phyloP scores from a whole-genome alignment of 352 stramenopile species.

The Elongisporangium prolatum region DNA sequence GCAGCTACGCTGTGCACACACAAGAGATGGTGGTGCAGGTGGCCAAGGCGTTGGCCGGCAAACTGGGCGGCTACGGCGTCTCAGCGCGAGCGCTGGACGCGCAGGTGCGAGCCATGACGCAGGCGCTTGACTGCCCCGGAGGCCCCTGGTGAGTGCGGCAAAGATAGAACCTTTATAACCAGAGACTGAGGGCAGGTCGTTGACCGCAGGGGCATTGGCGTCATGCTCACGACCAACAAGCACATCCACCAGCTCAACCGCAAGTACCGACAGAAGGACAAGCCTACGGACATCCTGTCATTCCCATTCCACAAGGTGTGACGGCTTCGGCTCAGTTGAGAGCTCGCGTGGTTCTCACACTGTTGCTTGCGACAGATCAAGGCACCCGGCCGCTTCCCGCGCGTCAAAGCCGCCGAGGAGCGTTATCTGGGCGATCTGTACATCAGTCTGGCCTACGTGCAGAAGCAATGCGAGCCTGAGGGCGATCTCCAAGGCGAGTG shows the following conservation, averaged over 20 bases:
- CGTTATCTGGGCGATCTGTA: slow-evolving; percentile 83
- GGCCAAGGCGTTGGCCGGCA: slow-evolving; percentile 39
- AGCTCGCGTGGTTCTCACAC: not conserved
- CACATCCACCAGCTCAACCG: slow-evolving; percentile 77
- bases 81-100: slow-evolving; percentile 40
- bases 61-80: slow-evolving; percentile 30
- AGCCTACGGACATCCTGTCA: slow-evolving; percentile 77
- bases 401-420: slow-evolving; percentile 40
- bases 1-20: not conserved
- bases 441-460: slow-evolving; percentile 78
- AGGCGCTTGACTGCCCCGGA: slow-evolving; percentile 46
- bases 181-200: slow-evolving; percentile 1
- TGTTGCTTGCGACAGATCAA: slow-evolving; percentile 28
- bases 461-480: slow-evolving; percentile 54
- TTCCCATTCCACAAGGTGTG: slow-evolving; percentile 75
- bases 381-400: slow-evolving; percentile 53
- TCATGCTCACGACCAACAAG: slow-evolving; percentile 76
- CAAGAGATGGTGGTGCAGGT: slow-evolving; percentile 46
- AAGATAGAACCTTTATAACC: not conserved
- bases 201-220: slow-evolving; percentile 50
- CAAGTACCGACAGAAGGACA: slow-evolving; percentile 70
- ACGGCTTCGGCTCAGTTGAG: not conserved
- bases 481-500: slow-evolving; percentile 42
- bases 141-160: slow-evolving; percentile 45
- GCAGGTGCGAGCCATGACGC: slow-evolving; percentile 71